Evolutionary conservation across 305 asterid genomes (phyloP).

Genomic region (Lippia alba): DNA sequence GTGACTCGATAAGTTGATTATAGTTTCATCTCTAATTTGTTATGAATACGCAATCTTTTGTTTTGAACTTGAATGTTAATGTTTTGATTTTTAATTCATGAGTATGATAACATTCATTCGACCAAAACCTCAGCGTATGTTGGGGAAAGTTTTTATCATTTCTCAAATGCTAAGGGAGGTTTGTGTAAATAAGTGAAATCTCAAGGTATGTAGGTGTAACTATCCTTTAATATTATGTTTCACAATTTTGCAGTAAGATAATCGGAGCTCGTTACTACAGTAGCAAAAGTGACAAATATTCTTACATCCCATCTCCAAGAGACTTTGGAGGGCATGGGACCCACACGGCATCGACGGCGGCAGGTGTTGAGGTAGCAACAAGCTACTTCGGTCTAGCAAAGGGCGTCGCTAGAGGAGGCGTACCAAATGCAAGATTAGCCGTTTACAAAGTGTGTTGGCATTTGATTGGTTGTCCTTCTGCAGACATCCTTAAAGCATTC

Average conservation of each 20-base stretch:
- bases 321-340: constrained; percentile 69
- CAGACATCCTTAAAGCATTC: constrained; percentile 60
- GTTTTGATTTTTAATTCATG: no score
- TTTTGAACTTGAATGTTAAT: no score
- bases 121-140: no score
- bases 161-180: no score
- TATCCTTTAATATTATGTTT: no score
- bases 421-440: constrained; percentile 61
- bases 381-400: constrained; percentile 53
- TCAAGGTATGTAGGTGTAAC: no score
- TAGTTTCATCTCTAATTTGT: no score
- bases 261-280: constrained; percentile 62
- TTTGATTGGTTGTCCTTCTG: constrained; percentile 44
- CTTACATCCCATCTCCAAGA: constrained; percentile 44
- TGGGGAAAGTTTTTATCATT: no score
- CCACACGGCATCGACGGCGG: constrained; percentile 64
- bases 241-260: constrained; percentile 48
- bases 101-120: no score
- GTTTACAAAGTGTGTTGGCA: constrained; percentile 61
- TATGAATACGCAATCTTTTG: no score
- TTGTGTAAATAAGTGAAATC: no score
- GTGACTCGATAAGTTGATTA: no score
- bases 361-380: constrained; percentile 51
- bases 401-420: constrained; percentile 61
- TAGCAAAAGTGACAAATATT: constrained; percentile 12